phyloP scores from a whole-genome alignment of 257 asterid species.

The Knoxia roxburghii region DNA sequence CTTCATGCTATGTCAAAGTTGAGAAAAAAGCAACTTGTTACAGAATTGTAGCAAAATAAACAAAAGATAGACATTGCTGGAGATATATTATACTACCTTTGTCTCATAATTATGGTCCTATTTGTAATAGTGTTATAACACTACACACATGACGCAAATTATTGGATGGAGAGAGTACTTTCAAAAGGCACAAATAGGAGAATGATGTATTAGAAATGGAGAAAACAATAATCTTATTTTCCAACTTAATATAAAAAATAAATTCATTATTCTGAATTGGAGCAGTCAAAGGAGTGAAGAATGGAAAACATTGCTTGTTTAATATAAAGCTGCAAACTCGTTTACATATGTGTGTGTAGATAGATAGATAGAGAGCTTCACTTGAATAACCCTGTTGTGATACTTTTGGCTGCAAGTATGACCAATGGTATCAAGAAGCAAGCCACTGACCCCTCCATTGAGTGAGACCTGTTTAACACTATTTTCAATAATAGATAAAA shows the following conservation, averaged over 20 bases:
- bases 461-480: slow-evolving; percentile 53
- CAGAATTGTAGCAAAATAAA: background rate
- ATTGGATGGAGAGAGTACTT: too few species aligned
- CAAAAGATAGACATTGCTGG: background rate
- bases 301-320: background rate
- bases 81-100: background rate
- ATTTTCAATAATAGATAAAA: slow-evolving; percentile 14
- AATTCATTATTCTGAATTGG: background rate
- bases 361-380: slow-evolving; percentile 16
- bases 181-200: background rate
- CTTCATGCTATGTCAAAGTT: slow-evolving; percentile 68
- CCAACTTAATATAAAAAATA: background rate
- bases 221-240: background rate
- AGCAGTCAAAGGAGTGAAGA: background rate
- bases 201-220: background rate
- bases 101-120: too few species aligned
- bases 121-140: too few species aligned
- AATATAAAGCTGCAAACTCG: background rate
- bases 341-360: background rate
- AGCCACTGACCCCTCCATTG: slow-evolving; percentile 75
- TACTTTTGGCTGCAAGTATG: slow-evolving; percentile 87
- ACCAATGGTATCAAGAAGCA: slow-evolving; percentile 85
- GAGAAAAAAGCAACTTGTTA: slow-evolving; percentile 22
- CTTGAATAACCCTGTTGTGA: slow-evolving; percentile 85
- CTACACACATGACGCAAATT: too few species aligned